phyloP scores from a whole-genome alignment of 1,284 basidiomycete genomes.

The Ceratobasidium sp. region DNA sequence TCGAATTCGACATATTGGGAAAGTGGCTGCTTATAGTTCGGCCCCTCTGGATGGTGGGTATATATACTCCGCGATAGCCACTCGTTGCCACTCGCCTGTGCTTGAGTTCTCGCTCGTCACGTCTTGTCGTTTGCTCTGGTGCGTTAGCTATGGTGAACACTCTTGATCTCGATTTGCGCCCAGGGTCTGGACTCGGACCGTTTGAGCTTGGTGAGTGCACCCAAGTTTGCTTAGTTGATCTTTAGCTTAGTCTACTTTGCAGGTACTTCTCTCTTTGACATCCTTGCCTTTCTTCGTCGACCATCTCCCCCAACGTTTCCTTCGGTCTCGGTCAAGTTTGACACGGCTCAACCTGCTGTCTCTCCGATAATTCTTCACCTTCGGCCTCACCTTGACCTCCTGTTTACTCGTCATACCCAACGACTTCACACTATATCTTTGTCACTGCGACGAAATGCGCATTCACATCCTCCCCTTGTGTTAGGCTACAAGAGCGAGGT shows the following conservation, averaged over 20 bases:
- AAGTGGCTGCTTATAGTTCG: too few relatives aligned
- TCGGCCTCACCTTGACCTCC: constrained; percentile 78
- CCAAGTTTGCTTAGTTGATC: background rate
- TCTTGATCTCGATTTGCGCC: constrained; percentile 74
- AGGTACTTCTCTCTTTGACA: constrained; percentile 85
- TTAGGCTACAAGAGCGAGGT: constrained; percentile 62
- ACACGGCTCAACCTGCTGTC: constrained; percentile 68
- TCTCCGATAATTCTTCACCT: constrained; percentile 82
- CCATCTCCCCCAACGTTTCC: constrained; percentile 65
- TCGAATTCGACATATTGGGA: background rate
- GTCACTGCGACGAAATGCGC: constrained; percentile 65
- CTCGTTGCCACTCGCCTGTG: constrained; percentile 24
- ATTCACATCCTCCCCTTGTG: constrained; percentile 41
- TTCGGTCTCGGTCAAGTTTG: constrained; percentile 85
- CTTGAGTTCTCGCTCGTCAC: too few relatives aligned
- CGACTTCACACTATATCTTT: constrained; percentile 79
- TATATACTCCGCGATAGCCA: too few relatives aligned
- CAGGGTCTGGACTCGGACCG: constrained; percentile 78
- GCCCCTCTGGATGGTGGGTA: background rate
- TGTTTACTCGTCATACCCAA: constrained; percentile 81
- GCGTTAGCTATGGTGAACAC: constrained; percentile 38
- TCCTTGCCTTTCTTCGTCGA: constrained; percentile 72
- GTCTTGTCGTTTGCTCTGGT: background rate
- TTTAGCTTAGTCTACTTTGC: background rate
- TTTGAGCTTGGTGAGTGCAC: constrained; percentile 73